A percentile compares a stretch with the other conserved stretches of the same genome.
Evolutionary conservation across 352 stramenopile genomes (phyloP).

Genomic region (Blastocystis sp.): DNA sequence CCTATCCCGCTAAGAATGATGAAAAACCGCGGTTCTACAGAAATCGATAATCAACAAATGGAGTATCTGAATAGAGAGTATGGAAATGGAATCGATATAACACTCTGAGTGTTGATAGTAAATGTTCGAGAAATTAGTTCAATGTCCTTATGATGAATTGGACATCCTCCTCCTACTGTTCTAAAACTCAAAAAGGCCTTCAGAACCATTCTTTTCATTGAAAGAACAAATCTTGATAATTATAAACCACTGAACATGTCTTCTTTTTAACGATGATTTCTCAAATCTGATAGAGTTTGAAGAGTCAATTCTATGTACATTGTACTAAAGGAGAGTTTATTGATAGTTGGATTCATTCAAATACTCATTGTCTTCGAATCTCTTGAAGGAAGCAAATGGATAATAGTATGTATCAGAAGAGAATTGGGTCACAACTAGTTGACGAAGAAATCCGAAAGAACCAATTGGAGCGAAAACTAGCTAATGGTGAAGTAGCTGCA

Average conservation of each 20-base stretch:
- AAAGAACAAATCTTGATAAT: not conserved
- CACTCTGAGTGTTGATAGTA: too few species aligned
- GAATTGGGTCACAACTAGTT: not conserved
- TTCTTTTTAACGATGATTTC: not conserved
- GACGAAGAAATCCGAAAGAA: constrained; percentile 34
- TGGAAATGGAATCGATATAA: too few species aligned
- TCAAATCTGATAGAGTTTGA: not conserved
- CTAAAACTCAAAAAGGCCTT: too few species aligned
- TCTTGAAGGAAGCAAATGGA: constrained; percentile 21
- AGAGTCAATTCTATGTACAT: not conserved
- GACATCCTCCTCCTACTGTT: too few species aligned
- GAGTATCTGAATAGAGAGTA: too few species aligned
- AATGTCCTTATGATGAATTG: too few species aligned
- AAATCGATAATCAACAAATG: too few species aligned
- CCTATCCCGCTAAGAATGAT: too few species aligned
- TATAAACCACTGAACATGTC: not conserved
- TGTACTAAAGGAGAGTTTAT: not conserved
- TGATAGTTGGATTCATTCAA: not conserved
- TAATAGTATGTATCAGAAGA: constrained; percentile 1
- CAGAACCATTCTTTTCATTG: not conserved
- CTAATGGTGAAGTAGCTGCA: constrained; percentile 10
- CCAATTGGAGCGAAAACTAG: constrained; percentile 37
- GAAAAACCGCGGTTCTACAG: too few species aligned
- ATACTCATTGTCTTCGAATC: not conserved
- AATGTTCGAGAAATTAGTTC: too few species aligned